phyloP scores from a whole-genome alignment of 768 basidiomycete genomes.

The Lyophyllum semitale region DNA sequence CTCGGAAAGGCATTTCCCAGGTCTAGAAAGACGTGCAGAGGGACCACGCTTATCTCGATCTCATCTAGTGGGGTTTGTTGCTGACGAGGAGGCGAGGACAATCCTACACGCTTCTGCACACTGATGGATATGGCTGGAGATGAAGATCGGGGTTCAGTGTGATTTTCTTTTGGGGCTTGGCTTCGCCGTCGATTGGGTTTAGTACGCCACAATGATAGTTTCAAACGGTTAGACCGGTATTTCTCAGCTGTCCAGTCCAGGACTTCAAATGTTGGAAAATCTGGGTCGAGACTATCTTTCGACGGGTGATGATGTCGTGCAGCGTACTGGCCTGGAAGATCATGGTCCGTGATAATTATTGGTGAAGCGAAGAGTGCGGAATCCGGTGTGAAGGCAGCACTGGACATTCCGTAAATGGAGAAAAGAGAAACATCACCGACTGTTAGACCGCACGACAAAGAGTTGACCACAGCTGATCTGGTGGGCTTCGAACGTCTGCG shows the following conservation, averaged over 20 bases:
- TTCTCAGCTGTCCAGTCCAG: constrained; percentile 61
- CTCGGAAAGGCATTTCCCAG: constrained; percentile 45
- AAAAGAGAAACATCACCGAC: constrained; percentile 58
- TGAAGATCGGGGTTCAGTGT: not conserved
- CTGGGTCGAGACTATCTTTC: constrained; percentile 20
- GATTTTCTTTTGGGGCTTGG: constrained; percentile 4
- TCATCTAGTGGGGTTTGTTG: constrained; percentile 9
- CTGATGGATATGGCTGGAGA: constrained; percentile 9
- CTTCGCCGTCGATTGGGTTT: constrained; percentile 32
- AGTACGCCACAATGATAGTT: constrained; percentile 65
- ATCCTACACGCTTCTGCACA: not conserved
- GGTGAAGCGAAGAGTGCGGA: constrained; percentile 49
- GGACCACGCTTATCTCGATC: constrained; percentile 48
- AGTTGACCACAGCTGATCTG: not conserved
- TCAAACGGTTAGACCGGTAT: constrained; percentile 43
- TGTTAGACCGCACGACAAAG: constrained; percentile 2
- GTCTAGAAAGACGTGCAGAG: constrained; percentile 81
- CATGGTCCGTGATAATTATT: constrained; percentile 73
- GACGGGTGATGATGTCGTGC: constrained; percentile 43
- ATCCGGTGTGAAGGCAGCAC: constrained; percentile 1
- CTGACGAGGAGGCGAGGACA: not conserved
- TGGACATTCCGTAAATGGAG: constrained; percentile 36
- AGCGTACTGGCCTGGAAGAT: constrained; percentile 61
- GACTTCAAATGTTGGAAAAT: constrained; percentile 58
- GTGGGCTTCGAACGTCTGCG: not conserved